A percentile compares a stretch with the other conserved stretches of the same genome.
phyloP scores from a whole-genome alignment of 345 rosid species.

The Linum trigynum region DNA sequence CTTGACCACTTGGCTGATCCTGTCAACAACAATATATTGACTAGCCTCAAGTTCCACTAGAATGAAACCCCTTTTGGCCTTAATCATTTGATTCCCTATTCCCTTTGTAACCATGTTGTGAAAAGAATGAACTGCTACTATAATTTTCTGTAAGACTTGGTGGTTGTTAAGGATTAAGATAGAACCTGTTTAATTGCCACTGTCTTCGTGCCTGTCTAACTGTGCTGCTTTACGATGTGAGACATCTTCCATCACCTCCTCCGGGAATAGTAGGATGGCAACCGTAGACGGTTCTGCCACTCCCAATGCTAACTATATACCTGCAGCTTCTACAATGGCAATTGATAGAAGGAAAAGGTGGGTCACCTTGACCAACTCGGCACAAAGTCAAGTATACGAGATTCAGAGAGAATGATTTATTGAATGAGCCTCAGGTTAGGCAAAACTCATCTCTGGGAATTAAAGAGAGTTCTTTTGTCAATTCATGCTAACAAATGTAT shows the following conservation, averaged over 20 bases:
- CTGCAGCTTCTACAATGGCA: not conserved
- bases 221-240: not conserved
- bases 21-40: conserved; percentile 82
- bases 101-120: conserved; percentile 33
- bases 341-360: not conserved
- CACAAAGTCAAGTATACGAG: not conserved
- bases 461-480: not conserved
- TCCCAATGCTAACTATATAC: not conserved
- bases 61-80: conserved; percentile 11
- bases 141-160: conserved; percentile 30
- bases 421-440: not conserved
- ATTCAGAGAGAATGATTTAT: not conserved
- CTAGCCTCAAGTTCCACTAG: conserved; percentile 92
- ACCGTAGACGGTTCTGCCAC: too few relatives aligned
- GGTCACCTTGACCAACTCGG: not conserved
- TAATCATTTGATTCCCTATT: conserved; percentile 6
- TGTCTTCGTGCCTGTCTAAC: not conserved
- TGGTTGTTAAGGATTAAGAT: conserved; percentile 16
- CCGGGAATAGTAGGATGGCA: too few relatives aligned
- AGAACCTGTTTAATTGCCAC: conserved; percentile 4
- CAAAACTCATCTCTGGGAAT: too few relatives aligned
- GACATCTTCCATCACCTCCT: not conserved
- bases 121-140: conserved; percentile 26
- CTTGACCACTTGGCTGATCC: conserved; percentile 94
- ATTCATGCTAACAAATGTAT: not conserved